phyloP scores from a whole-genome alignment of 2,329 filamentous ascomycete genomes.

The Aspergillus transmontanensis region DNA sequence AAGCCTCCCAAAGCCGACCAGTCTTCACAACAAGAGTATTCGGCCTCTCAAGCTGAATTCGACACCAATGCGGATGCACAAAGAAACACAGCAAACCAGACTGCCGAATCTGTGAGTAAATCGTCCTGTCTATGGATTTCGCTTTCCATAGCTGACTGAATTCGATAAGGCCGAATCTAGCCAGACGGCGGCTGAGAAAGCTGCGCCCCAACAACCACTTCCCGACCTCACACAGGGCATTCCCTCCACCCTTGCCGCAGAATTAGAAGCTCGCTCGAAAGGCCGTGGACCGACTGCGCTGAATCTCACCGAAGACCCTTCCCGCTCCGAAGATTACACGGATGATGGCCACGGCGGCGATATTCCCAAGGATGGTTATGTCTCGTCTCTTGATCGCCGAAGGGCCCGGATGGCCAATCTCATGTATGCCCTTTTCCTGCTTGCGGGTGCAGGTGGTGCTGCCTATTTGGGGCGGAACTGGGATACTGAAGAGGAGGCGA shows the following conservation, averaged over 20 bases:
- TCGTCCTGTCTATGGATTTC: background rate
- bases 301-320: conserved; percentile 58
- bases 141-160: conserved; percentile 1
- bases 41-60: conserved; percentile 43
- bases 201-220: conserved; percentile 64
- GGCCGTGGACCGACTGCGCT: conserved; percentile 42
- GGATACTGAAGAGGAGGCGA: conserved; percentile 73
- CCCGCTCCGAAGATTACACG: conserved; percentile 46
- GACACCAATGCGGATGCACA: conserved; percentile 37
- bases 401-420: conserved; percentile 76
- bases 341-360: conserved; percentile 59
- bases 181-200: conserved; percentile 34
- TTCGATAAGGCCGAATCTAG: conserved; percentile 38
- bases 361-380: conserved; percentile 76
- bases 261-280: conserved; percentile 57
- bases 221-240: conserved; percentile 94
- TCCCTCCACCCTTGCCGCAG: conserved; percentile 83
- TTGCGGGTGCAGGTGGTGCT: conserved; percentile 59
- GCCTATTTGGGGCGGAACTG: conserved; percentile 86
- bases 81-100: conserved; percentile 31
- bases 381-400: conserved; percentile 86
- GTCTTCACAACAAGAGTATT: conserved; percentile 29
- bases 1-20: conserved; percentile 32
- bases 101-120: conserved; percentile 31
- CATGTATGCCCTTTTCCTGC: conserved; percentile 65